Conservation (phyloP, 108 stramenopile genomes). For the Aurantiochytrium sp. region DNA sequence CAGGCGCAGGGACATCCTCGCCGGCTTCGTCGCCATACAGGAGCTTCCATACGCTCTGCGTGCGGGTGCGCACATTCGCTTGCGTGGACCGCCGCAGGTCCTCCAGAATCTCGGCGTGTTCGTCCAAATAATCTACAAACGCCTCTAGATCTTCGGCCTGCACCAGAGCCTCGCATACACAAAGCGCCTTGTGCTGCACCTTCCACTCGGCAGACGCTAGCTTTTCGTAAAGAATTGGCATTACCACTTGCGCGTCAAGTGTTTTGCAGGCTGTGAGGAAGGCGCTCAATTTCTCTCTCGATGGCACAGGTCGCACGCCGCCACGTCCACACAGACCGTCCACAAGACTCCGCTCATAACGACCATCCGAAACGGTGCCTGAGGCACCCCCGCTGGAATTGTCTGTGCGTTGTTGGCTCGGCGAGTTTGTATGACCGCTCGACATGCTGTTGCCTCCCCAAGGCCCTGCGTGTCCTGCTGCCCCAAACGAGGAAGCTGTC, state of each 20-base stretch:
- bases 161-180: neutral
- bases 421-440: neutral
- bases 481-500: no score
- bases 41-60: neutral
- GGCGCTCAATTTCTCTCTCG: slow-evolving; percentile 66
- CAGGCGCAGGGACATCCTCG: neutral
- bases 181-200: neutral
- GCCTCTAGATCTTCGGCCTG: neutral
- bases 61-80: neutral
- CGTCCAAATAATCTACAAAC: neutral
- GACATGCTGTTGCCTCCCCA: no score
- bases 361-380: slow-evolving; percentile 56
- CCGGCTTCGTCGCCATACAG: neutral
- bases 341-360: slow-evolving; percentile 79
- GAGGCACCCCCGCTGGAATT: slow-evolving; percentile 30
- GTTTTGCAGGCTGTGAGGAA: slow-evolving; percentile 63
- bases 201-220: neutral
- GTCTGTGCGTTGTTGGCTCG: neutral
- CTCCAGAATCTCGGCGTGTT: slow-evolving; percentile 6
- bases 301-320: slow-evolving; percentile 83
- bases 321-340: slow-evolving; percentile 83
- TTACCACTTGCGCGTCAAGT: slow-evolving; percentile 70
- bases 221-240: neutral
- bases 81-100: neutral
- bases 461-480: no score